Conservation (phyloP, 2,329 filamentous ascomycete genomes). For the Sclerotinia sclerotiorum region DNA sequence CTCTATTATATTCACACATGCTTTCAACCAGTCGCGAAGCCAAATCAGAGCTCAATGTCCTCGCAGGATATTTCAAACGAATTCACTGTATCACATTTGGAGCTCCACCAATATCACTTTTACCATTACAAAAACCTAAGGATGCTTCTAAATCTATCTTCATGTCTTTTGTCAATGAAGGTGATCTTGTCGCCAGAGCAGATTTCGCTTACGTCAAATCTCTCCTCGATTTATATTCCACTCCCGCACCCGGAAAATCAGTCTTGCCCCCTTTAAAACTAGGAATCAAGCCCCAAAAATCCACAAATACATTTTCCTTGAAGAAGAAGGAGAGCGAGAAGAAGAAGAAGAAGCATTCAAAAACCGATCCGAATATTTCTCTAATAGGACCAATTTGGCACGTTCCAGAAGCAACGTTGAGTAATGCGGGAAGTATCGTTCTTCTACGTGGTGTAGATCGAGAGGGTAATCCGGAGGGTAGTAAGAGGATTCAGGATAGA, state of each 20-base stretch:
- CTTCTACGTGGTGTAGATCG: conserved; percentile 57
- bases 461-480: conserved; percentile 41
- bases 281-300: conserved; percentile 26
- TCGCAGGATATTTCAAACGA: conserved; percentile 71
- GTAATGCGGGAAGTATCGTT: conserved; percentile 68
- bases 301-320: conserved; percentile 30
- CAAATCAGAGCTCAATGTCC: conserved; percentile 65
- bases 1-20: conserved; percentile 81
- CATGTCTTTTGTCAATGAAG: conserved; percentile 79
- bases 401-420: conserved; percentile 65
- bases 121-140: conserved; percentile 63
- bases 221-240: conserved; percentile 68
- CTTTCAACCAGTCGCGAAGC: conserved; percentile 56
- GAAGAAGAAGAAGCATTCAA: conserved; percentile 29
- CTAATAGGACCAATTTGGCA: conserved; percentile 54
- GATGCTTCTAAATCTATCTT: conserved; percentile 67
- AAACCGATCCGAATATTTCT: conserved; percentile 29
- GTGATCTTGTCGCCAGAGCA: conserved; percentile 75
- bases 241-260: conserved; percentile 45
- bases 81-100: conserved; percentile 86
- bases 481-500: conserved; percentile 50
- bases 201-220: conserved; percentile 75
- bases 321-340: conserved; percentile 27
- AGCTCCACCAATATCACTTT: conserved; percentile 72
- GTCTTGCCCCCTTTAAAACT: conserved; percentile 26